These are phyloP conservation scores for Sporobolomyces phaffii DNA, from an alignment of 768 basidiomycete species.

Conservation along the genomic window DNA sequence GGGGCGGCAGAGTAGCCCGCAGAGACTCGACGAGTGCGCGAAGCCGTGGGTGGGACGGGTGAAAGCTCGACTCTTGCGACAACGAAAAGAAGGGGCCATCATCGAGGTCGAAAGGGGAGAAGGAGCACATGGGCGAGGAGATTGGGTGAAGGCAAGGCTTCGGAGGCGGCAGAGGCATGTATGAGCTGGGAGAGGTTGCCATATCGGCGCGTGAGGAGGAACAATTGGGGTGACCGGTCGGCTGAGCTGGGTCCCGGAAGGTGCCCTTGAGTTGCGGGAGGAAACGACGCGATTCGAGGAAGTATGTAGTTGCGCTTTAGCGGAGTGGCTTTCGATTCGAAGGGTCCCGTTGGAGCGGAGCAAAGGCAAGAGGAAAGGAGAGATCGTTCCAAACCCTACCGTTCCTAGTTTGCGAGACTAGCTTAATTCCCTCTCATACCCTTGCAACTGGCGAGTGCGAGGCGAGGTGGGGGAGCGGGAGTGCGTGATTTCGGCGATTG, in stretches of 20 bases:
- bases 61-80: constrained; percentile 6
- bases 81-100: not conserved
- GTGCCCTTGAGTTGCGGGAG: not conserved
- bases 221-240: not conserved
- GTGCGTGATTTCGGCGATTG: not conserved
- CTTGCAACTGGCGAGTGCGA: not conserved
- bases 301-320: too few relatives aligned
- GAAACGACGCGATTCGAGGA: too few relatives aligned
- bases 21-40: not conserved
- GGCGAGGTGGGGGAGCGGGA: not conserved
- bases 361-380: not conserved
- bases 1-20: too few relatives aligned
- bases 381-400: too few relatives aligned
- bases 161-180: not conserved
- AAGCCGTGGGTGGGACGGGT: constrained; percentile 5
- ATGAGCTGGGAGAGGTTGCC: not conserved
- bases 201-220: not conserved
- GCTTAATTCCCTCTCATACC: constrained; percentile 3
- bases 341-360: not conserved
- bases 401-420: not conserved
- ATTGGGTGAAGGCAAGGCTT: not conserved
- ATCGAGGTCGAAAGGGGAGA: constrained; percentile 7
- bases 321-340: too few relatives aligned
- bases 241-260: not conserved
- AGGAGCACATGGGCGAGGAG: not conserved